Conservation (phyloP, 352 stramenopile species). For the Plasmopara halstedii region DNA sequence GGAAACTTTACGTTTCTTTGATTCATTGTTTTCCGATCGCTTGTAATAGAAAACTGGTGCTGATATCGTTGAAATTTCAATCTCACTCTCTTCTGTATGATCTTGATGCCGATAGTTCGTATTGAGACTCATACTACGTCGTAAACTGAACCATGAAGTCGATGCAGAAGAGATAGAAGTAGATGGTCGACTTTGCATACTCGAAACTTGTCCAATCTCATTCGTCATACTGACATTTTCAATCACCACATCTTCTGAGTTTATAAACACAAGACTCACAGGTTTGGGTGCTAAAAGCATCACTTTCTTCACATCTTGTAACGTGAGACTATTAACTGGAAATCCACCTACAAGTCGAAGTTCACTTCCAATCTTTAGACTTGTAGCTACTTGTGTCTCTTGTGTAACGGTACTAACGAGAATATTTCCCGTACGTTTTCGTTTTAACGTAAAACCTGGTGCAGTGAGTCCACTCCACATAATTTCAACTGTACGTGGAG, state of each 20-base stretch:
- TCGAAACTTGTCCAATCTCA: conserved; percentile 27
- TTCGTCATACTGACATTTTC: conserved; percentile 2
- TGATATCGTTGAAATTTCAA: conserved; percentile 11
- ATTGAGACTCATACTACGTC: conserved; percentile 20
- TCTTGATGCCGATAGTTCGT: conserved; percentile 14
- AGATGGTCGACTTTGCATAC: conserved; percentile 7
- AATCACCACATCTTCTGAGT: conserved; percentile 40
- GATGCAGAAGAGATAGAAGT: conserved; percentile 18
- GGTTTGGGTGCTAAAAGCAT: conserved; percentile 67
- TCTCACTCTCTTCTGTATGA: conserved; percentile 9
- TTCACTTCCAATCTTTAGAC: conserved; percentile 54
- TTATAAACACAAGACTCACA: conserved; percentile 76
- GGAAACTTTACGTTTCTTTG: conserved; percentile 63
- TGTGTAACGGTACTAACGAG: conserved; percentile 53
- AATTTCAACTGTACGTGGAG: conserved; percentile 55
- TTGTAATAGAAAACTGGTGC: conserved; percentile 23
- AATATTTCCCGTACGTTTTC: conserved; percentile 60
- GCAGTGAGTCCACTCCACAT: conserved; percentile 49
- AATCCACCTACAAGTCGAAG: conserved; percentile 72
- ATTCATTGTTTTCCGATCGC: conserved; percentile 26
- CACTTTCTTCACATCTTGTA: conserved; percentile 70
- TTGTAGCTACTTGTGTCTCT: conserved; percentile 15
- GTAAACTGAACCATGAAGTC: conserved; percentile 10
- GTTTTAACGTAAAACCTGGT: conserved; percentile 70
- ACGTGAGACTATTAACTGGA: conserved; percentile 57